Evolutionary conservation across 306 rosid genomes (phyloP).

Genomic region (Herpetospermum pedunculosum): DNA sequence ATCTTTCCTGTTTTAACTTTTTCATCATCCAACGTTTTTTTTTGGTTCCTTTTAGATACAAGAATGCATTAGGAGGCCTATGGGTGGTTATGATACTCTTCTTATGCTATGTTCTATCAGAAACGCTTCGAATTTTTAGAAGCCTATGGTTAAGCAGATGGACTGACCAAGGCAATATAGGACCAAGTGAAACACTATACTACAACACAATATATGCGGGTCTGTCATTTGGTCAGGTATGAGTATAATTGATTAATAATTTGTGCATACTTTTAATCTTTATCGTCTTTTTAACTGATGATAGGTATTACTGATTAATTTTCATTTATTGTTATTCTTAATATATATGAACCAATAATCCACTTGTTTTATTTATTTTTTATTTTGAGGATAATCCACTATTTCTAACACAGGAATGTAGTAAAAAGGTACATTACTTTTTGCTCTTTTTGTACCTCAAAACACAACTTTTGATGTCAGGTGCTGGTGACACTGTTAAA

Average conservation of each 20-base stretch:
- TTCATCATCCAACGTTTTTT: background rate
- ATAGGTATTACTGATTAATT: background rate
- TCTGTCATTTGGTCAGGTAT: constrained; percentile 70
- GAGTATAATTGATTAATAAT: constrained; percentile 5
- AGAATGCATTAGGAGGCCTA: constrained; percentile 71
- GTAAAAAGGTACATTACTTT: background rate
- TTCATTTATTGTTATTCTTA: background rate
- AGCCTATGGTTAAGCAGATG: constrained; percentile 89
- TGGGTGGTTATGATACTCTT: constrained; percentile 69
- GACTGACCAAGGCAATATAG: constrained; percentile 47
- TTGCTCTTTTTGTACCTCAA: constrained; percentile 18
- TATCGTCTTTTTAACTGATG: background rate
- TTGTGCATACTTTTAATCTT: background rate
- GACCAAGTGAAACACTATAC: constrained; percentile 34
- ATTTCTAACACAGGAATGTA: constrained; percentile 11
- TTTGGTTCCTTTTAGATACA: constrained; percentile 37
- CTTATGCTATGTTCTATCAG: constrained; percentile 50
- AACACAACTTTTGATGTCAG: constrained; percentile 30
- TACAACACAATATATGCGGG: constrained; percentile 60
- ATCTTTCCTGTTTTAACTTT: background rate
- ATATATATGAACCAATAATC: constrained; percentile 34
- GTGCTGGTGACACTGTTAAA: constrained; percentile 56
- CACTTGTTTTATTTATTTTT: constrained; percentile 26
- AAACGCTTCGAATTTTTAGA: constrained; percentile 67
- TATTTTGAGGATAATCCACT: too few relatives aligned